Conservation (phyloP, 139 green algal genomes). For the Coelastrella sp. region DNA sequence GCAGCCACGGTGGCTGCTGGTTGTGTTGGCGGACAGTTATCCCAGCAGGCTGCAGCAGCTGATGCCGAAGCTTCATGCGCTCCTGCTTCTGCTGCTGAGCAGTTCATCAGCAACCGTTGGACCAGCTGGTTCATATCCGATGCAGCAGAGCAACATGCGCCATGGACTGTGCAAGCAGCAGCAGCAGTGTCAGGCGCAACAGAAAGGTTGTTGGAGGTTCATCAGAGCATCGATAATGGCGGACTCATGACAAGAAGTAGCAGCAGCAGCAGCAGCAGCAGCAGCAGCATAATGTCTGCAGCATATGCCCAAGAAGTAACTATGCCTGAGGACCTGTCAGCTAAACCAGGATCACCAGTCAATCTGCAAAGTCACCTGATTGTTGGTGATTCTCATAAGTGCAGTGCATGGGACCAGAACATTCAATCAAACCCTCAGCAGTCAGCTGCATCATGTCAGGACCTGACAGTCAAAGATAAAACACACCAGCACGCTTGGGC, state of each 20-base stretch:
- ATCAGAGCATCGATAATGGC: background rate
- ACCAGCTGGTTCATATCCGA: constrained; percentile 22
- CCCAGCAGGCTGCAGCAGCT: background rate
- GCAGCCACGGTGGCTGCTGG: background rate
- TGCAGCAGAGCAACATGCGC: no score
- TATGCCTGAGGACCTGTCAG: no score
- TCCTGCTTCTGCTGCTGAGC: constrained; percentile 15
- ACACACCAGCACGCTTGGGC: background rate
- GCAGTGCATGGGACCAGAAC: no score
- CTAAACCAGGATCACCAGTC: no score
- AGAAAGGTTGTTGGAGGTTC: no score
- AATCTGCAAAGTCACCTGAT: no score
- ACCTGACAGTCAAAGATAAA: background rate
- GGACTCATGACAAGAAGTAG: background rate
- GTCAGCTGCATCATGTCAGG: background rate
- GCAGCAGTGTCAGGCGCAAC: background rate
- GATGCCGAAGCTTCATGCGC: background rate
- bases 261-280: background rate
- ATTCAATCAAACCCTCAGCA: no score
- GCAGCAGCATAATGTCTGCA: background rate
- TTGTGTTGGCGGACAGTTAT: background rate
- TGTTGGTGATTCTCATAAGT: no score
- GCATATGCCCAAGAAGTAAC: no score
- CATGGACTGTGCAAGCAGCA: background rate
- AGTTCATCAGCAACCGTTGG: constrained; percentile 35